Percentiles rank a stretch among this genome's conserved stretches.
Conservation (phyloP, 768 basidiomycete genomes). For the Mycena pura region DNA sequence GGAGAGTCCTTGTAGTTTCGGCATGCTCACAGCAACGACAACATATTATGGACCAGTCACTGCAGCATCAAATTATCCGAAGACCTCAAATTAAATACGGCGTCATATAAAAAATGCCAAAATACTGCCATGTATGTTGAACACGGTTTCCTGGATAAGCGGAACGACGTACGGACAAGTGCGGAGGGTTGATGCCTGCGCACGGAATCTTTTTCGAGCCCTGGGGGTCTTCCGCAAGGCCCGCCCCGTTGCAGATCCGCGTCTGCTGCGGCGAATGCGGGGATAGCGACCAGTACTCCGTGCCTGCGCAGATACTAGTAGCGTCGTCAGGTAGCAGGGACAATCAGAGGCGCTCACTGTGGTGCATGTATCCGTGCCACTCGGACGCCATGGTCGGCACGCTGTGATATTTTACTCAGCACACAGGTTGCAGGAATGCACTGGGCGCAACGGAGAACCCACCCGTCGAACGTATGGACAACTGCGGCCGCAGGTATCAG, state of each 20-base stretch:
- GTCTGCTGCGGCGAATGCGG: conserved; percentile 27
- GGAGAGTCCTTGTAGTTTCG: no score
- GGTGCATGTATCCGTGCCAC: conserved; percentile 17
- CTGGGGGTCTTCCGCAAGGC: conserved; percentile 14
- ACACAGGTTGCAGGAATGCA: not conserved
- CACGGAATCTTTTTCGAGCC: conserved; percentile 17
- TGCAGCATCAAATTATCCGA: no score
- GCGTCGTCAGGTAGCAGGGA: not conserved
- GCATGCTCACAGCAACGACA: no score
- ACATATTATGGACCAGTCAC: no score
- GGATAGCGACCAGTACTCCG: conserved; percentile 26
- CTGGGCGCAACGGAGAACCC: not conserved
- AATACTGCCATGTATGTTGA: conserved; percentile 10
- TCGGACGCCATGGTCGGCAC: conserved; percentile 22
- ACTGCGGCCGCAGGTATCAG: conserved; percentile 11
- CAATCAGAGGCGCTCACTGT: conserved; percentile 3
- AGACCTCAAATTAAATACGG: conserved; percentile 23
- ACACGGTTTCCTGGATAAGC: not conserved
- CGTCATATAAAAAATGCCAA: conserved; percentile 27
- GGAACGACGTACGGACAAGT: conserved; percentile 9
- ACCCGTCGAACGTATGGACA: conserved; percentile 24
- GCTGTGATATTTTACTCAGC: not conserved
- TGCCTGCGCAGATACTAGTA: not conserved
- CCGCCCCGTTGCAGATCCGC: conserved; percentile 15
- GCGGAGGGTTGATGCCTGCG: conserved; percentile 22